These are phyloP conservation scores for Pleomassaria siparia DNA, from an alignment of 2,329 filamentous ascomycete genomes.

Conservation along the genomic window DNA sequence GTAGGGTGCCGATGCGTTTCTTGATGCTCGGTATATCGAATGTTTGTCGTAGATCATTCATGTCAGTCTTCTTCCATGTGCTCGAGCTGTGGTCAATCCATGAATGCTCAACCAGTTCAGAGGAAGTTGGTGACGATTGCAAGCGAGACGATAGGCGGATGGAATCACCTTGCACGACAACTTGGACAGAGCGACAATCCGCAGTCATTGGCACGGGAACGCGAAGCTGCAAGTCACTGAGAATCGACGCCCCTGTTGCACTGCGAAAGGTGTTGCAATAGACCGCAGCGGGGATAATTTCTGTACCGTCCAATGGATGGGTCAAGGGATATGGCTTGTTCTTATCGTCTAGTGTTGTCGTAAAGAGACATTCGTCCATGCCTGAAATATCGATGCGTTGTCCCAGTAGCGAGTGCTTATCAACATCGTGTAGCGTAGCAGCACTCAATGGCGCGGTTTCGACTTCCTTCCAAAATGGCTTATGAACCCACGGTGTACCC, in stretches of 20 bases:
- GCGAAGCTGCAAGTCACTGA: slow-evolving; percentile 39
- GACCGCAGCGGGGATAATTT: slow-evolving; percentile 49
- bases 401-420: slow-evolving; percentile 20
- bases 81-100: slow-evolving; percentile 41
- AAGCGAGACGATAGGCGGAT: slow-evolving; percentile 41
- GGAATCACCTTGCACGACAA: slow-evolving; percentile 34
- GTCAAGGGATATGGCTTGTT: slow-evolving; percentile 46
- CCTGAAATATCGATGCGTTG: slow-evolving; percentile 13
- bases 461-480: slow-evolving; percentile 20
- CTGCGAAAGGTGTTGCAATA: slow-evolving; percentile 46
- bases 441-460: slow-evolving; percentile 5
- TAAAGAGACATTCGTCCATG: slow-evolving; percentile 15
- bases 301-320: slow-evolving; percentile 46
- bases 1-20: slow-evolving; percentile 27
- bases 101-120: slow-evolving; percentile 14
- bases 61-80: slow-evolving; percentile 12
- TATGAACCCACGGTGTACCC: slow-evolving; percentile 30
- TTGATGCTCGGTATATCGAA: slow-evolving; percentile 28
- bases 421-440: slow-evolving; percentile 13
- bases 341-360: slow-evolving; percentile 40
- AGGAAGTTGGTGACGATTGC: slow-evolving; percentile 6
- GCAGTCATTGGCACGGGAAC: slow-evolving; percentile 42
- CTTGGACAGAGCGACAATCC: slow-evolving; percentile 40
- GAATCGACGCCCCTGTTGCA: slow-evolving; percentile 29
- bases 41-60: slow-evolving; percentile 7